These are phyloP conservation scores for Olyra latifolia DNA, from an alignment of 176 grass and related monocot species.

Conservation along the genomic window DNA sequence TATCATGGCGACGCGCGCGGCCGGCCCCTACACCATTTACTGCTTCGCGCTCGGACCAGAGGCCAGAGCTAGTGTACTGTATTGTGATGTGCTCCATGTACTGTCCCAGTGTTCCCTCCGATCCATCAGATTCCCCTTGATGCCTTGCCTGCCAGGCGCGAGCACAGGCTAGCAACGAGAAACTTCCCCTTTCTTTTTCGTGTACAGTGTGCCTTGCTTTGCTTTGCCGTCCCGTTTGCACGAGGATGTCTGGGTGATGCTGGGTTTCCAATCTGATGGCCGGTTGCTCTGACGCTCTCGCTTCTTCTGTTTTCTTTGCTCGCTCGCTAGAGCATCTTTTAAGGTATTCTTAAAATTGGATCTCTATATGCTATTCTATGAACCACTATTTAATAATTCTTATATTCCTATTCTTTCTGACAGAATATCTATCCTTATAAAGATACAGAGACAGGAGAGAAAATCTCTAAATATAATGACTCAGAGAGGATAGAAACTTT, in stretches of 20 bases:
- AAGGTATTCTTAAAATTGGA: too few species aligned
- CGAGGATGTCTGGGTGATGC: constrained; percentile 1
- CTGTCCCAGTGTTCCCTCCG: background rate
- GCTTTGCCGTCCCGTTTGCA: background rate
- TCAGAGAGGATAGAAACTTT: too few species aligned
- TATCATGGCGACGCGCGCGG: background rate
- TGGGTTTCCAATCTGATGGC: background rate
- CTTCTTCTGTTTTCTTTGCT: background rate
- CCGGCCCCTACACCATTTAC: constrained; percentile 30
- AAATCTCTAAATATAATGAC: too few species aligned
- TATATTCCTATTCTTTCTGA: too few species aligned
- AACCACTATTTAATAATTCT: too few species aligned
- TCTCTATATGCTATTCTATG: too few species aligned
- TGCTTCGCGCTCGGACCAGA: background rate
- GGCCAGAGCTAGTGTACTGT: too few species aligned
- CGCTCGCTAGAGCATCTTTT: too few species aligned
- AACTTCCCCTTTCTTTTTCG: background rate
- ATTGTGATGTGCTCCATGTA: too few species aligned
- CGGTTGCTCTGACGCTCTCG: too few species aligned
- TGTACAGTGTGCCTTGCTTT: background rate
- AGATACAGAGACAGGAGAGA: too few species aligned
- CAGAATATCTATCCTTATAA: too few species aligned
- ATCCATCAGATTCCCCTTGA: constrained; percentile 17
- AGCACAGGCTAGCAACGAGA: background rate
- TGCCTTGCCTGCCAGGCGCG: background rate